Base-by-base conservation (phyloP, 257 asterid genomes). In the Gentiana straminea region DNA sequence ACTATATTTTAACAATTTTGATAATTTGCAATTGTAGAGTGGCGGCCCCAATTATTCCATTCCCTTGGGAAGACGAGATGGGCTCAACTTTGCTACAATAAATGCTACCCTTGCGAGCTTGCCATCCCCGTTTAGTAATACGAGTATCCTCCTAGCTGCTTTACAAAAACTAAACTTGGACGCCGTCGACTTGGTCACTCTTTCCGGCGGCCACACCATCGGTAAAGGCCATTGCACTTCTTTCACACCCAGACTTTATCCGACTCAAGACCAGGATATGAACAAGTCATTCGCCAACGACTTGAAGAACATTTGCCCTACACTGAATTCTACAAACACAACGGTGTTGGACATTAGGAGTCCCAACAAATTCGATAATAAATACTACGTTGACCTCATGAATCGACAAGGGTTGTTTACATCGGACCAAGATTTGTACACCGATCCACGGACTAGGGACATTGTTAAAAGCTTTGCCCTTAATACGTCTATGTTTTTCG, bases 131-230 rank as follows among this genome's bases (percentile, higher is more conserved):
- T 13, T 80, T 2, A 57, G 66, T 76, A 83, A 77, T 71, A 58
- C 93, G 67, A 63, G 65, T 52, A 15, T 37, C 49, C 64, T 83
- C 59, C 73, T 86, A 13, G 52, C 49, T 2, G 69, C 80, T 7
- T 84, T 86, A 2, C 78, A 81, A 9, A 57, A 73, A 15, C 76
- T 74, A 55, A 72, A 70, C 73, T 70, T 83, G 66, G 62, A 76
- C 6, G 64, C 84, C 13, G 80, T 86, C 46, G 95, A 80, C 44
- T 75, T 81, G 3, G 89, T 86, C 36, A 77, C 95, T 0, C 93
- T 86, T 46, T 86, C 93, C 13, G 95, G 93, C 15, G 93, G 84
- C 51, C 95, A 86, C 84, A 86, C 95, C 61, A 83, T 86, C 33
- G 95, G 95, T 0, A 7, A 73, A 47, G 45, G 79, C 51, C 77